Evolutionary conservation across 495 filamentous ascomycete genomes (phyloP), one percentile per base, ranked within the genome.

Genomic region (Sabuloglossum arenarium): DNA sequence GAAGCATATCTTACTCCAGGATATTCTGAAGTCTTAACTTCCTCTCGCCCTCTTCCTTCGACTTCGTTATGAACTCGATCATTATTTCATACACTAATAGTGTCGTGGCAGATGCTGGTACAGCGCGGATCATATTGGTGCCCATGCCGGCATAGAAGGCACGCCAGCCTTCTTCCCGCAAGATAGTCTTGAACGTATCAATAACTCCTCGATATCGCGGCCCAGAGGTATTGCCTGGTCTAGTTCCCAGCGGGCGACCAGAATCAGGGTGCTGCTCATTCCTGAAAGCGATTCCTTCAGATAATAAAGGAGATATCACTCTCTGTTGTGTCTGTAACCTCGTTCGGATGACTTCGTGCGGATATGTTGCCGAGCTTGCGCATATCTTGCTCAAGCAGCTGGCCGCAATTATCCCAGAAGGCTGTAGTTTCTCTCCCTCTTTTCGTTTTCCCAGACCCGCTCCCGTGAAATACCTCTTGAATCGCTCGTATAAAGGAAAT

Each of bases 101-200:
- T 6, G 91, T 97, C 34, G 94, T 95, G 64, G 93, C 93, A 23
- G 90, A 89, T 31, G 90, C 86, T 24, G 91, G 91, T 21, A 99
- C 81, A 16, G 91, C 93, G 53, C 91, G 79, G 73, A 96, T 85
- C 75, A 99, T 83, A 68, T 99, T 99, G 32, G 89, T 94, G 34
- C 91, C 93, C 78, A 99, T 93, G 28, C 91, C 91, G 23, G 88
- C 87, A 65, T 99, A 99, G 65, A 99, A 96, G 6, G 88, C 93
- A 52, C 83, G 75, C 88, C 93, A 95, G 1, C 91, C 91, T 67
- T 99, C 91, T 67, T 99, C 91, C 24, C 73, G 70, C 32, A 94
- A 66, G 49, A 99, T 96, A 2, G 81, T 88, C 60, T 80, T 78
- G 64, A 79, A 85, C 4, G 89, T 96, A 61, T 77, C 79, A n/a